Base-by-base conservation (phyloP, 2,329 filamentous ascomycete genomes). In the Penicillium janthinellum region DNA sequence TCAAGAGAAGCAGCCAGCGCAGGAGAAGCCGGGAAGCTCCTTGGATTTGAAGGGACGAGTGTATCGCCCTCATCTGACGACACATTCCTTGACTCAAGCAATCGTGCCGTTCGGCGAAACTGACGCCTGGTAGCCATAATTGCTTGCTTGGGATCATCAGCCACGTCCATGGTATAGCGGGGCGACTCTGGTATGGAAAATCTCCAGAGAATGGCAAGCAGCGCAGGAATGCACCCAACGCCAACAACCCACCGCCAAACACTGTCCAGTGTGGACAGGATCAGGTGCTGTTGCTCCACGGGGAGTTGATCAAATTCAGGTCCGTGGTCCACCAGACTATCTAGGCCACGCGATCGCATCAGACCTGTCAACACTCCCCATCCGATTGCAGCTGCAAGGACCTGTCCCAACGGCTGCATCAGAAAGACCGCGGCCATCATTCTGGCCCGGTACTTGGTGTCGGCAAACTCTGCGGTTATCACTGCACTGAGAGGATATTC, bases 391-490 rank as follows among this genome's bases (percentile, higher is more conserved):
- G 89, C 89, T 51, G 88, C 90, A 25, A 81, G 82, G 52, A 93
- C 86, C 75, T 94, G 90, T 20, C 91, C 90, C 52, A 93, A 83
- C 65, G 90, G 90, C 75, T 95, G 91, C 88, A 92, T 92, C 68
- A 90, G 89, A 70, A 94, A 94, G 57, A 94, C 90, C 22, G 89
- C 83, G 42, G 87, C 89, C 86, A 94, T 91, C 88, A 94, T 94
- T 64, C 89, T 89, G 64, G 90, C 90, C 74, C 91, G 82, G 17
- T 64, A 62, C 11, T 58, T 63, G 2, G 61, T 70, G 15, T 64
- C 63, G 50, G 70, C 74, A 79, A 82, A 88, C 75, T 89, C 87
- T 0, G 86, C 82, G 0, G 85, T 87, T 35, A 89, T 89, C 14
- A 88, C 83, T 0, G 86, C 86, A n/a, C 80, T 84, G 1, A 89